Percentiles rank a stretch among this genome's conserved stretches.
Evolutionary conservation across 441 rosid genomes (phyloP).

Genomic region (Geranium incanum): DNA sequence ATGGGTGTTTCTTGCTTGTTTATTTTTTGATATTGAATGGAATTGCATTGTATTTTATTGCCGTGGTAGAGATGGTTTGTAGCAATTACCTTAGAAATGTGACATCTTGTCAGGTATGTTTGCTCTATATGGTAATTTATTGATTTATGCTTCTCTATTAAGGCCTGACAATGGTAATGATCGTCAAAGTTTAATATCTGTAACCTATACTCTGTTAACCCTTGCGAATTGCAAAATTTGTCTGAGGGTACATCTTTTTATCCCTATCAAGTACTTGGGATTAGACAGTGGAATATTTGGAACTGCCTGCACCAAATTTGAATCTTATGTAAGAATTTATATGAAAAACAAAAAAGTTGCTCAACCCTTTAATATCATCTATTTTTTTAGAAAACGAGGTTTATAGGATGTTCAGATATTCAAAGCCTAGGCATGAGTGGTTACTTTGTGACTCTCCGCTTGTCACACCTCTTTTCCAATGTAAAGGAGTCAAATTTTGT

Average conservation of each 20-base stretch:
- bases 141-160: neutral
- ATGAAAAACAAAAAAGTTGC: neutral
- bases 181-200: neutral
- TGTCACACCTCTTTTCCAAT: neutral
- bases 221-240: neutral
- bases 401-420: neutral
- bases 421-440: neutral
- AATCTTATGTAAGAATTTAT: neutral
- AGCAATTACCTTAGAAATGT: neutral
- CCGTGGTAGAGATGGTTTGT: neutral
- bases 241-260: neutral
- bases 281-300: neutral
- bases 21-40: neutral
- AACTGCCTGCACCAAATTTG: neutral
- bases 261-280: neutral
- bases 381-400: neutral
- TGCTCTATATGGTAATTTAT: neutral
- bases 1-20: neutral
- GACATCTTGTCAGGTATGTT: neutral
- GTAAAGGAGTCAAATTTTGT: neutral
- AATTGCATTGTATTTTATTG: neutral
- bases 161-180: neutral
- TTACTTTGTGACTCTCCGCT: neutral
- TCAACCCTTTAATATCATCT: neutral
- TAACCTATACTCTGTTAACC: neutral